Evolutionary conservation across 352 stramenopile genomes (phyloP).

Genomic region (Globisporangium nagaii): DNA sequence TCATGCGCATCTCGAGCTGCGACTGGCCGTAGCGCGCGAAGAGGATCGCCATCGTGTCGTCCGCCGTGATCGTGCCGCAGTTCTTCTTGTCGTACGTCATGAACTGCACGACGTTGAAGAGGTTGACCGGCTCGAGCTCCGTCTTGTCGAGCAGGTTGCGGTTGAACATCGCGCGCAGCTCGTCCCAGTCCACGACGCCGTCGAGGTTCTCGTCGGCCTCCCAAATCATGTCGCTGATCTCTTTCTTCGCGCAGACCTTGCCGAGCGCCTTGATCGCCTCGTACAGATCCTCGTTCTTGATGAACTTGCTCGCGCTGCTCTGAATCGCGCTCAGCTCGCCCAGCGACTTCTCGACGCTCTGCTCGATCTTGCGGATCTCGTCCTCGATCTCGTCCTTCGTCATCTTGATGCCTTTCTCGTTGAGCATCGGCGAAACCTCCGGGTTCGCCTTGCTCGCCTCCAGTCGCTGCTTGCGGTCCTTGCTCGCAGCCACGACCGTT

Average conservation of each 20-base stretch:
- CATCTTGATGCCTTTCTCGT: conserved; percentile 79
- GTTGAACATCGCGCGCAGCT: conserved; percentile 96
- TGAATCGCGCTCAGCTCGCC: conserved; percentile 51
- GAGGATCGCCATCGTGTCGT: conserved; percentile 98
- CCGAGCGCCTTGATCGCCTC: conserved; percentile 92
- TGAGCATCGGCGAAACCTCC: conserved; percentile 67
- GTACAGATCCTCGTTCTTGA: conserved; percentile 90
- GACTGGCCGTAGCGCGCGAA: conserved; percentile 90
- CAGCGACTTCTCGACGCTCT: conserved; percentile 40
- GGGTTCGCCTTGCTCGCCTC: conserved; percentile 60
- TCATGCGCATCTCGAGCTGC: conserved; percentile 89
- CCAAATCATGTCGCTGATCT: conserved; percentile 98
- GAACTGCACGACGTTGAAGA: conserved; percentile 97
- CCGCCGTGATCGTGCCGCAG: conserved; percentile 91
- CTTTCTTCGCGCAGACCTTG: conserved; percentile 91
- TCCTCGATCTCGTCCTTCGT: conserved; percentile 68
- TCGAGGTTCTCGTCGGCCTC: conserved; percentile 98
- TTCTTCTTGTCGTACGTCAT: conserved; percentile 97
- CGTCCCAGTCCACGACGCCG: conserved; percentile 91
- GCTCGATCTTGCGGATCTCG: conserved; percentile 66
- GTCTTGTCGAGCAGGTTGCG: conserved; percentile 94
- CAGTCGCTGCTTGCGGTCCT: conserved; percentile 55
- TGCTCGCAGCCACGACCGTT: conserved; percentile 31
- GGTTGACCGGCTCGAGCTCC: conserved; percentile 92
- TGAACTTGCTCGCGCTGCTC: conserved; percentile 54